Base-by-base conservation (phyloP, 345 rosid genomes). In the Erysimum cheiranthoides region DNA sequence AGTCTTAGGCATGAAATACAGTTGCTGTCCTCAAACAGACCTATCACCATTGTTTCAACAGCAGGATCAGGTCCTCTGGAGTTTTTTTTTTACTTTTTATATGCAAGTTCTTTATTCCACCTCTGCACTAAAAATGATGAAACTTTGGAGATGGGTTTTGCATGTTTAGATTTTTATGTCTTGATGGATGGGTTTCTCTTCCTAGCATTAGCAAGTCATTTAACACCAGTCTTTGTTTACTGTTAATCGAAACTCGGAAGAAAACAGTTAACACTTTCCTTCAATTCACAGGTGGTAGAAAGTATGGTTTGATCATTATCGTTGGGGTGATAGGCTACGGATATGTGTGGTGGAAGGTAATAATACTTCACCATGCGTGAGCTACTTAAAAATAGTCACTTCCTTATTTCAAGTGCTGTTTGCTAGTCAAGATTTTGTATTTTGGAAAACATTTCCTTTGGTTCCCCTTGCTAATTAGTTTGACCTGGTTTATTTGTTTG, bases 1-100 rank as follows among this genome's bases (percentile, higher is more conserved):
- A 89, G 82, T 75, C 77, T 93, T 18, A 86, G 91, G 61, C 79
- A 85, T 82, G 93, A 95, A 76, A 80, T 92, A 79, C 86, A 84
- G 71, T 49, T 81, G 52, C 58, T 95, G 76, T 62, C 85, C 9
- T 77, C 91, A 68, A 86, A 69, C 62, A 82, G 90, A 76, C 80
- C 93, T 69, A 64, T 92, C 68, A 90, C 92, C 12, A 87, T 95
- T 60, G 80, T 92, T 66, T 85, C 96, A 75, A 71, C 87, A 66
- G 78, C 71, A 70, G 89, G 91, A 78, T 71, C 84, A 89, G 94
- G 98, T 95, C 28, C 50, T 28, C 5, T 31, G 9, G 16, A 18
- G 11, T 42, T 69, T 27, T 13, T 69, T 27, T 13, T 46, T 4
- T 4, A 17, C 8, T 59, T 36, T 5, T 18, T 60, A 3, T 36